Percentiles rank a stretch among this genome's conserved stretches.
Conservation (phyloP, 2,329 filamentous ascomycete genomes). For the Arthrocladium fulminans region DNA sequence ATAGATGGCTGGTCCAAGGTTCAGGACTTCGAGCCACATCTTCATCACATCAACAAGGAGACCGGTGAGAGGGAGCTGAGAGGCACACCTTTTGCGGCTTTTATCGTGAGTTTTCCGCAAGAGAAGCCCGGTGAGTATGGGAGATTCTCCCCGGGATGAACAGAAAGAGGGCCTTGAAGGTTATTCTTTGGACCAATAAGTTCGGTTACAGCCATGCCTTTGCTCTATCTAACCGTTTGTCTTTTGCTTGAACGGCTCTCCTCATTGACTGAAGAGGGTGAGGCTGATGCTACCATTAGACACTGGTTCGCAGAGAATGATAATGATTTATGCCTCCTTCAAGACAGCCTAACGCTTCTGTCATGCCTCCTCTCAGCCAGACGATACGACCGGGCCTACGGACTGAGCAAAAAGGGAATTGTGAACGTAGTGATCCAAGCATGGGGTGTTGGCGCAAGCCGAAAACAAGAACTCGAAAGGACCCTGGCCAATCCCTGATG, state of each 20-base stretch:
- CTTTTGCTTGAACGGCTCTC: no score
- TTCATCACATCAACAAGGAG: neutral
- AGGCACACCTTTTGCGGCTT: neutral
- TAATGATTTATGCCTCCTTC: constrained; percentile 43
- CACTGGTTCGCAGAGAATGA: constrained; percentile 64
- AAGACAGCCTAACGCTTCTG: constrained; percentile 54
- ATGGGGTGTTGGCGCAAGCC: constrained; percentile 54
- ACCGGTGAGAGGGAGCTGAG: neutral
- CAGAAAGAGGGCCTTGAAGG: no score
- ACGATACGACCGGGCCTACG: constrained; percentile 69
- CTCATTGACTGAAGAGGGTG: no score
- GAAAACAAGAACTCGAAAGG: constrained; percentile 50
- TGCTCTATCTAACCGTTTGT: no score
- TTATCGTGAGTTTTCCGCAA: constrained; percentile 3
- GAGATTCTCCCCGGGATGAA: neutral
- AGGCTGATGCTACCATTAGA: constrained; percentile 36
- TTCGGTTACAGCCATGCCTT: no score
- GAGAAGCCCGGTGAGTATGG: constrained; percentile 5
- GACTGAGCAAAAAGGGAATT: constrained; percentile 53
- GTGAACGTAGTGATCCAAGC: constrained; percentile 58
- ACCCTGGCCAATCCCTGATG: no score
- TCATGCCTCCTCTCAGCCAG: constrained; percentile 69
- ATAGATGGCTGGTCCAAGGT: constrained; percentile 32
- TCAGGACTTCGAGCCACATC: neutral
- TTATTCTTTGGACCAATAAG: no score